A percentile compares a stretch with the other conserved stretches of the same genome.
phyloP scores from a whole-genome alignment of 768 basidiomycete genomes.

The Ramaria rubella region DNA sequence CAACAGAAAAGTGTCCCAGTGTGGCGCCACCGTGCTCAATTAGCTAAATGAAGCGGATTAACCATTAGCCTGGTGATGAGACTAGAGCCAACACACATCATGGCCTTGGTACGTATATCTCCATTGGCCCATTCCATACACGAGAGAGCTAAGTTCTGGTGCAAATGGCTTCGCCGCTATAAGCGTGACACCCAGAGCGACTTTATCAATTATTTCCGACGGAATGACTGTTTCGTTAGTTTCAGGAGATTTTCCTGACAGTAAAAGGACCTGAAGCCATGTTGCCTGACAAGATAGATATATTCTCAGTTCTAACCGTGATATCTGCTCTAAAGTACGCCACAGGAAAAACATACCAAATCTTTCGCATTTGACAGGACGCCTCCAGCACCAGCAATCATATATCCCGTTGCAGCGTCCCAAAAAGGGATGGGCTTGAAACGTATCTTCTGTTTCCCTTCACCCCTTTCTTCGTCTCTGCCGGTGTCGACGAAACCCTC shows the following conservation, averaged over 20 bases:
- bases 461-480: constrained; percentile 27
- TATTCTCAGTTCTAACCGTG: not conserved
- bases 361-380: constrained; percentile 37
- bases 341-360: constrained; percentile 30
- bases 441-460: constrained; percentile 6
- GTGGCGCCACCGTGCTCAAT: constrained; percentile 29
- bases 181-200: constrained; percentile 20
- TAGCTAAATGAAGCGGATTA: constrained; percentile 20
- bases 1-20: constrained; percentile 29
- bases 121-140: constrained; percentile 40
- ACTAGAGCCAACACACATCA: constrained; percentile 25
- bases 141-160: constrained; percentile 23
- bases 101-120: constrained; percentile 34
- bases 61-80: not conserved
- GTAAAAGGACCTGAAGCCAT: constrained; percentile 34
- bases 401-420: constrained; percentile 15
- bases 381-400: constrained; percentile 36
- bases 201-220: constrained; percentile 22
- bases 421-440: constrained; percentile 23
- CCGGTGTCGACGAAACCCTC: constrained; percentile 21
- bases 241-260: constrained; percentile 25
- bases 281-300: constrained; percentile 32
- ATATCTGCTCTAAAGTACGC: not conserved
- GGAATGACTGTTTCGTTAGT: constrained; percentile 31
- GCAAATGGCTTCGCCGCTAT: not conserved